phyloP scores from a whole-genome alignment of 2,329 filamentous ascomycete species.

The Aspergillus novoparasiticus region DNA sequence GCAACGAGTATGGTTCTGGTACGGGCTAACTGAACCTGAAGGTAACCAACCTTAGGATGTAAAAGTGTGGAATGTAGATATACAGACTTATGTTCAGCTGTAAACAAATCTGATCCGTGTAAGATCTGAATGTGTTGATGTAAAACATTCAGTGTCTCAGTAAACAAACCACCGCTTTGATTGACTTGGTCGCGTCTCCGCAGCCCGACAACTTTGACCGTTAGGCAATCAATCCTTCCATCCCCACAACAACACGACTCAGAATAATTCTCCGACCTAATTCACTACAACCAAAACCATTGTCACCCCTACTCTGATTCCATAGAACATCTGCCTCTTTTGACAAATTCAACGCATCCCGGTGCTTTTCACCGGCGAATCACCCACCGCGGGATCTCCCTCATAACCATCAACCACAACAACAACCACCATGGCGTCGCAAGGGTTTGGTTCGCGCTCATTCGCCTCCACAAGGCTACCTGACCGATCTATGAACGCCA shows the following conservation, averaged over 20 bases:
- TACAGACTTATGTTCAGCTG: background rate
- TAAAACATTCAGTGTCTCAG: no score
- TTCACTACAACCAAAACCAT: background rate
- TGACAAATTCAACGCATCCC: background rate
- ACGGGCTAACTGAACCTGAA: background rate
- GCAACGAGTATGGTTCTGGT: background rate
- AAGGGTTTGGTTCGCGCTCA: conserved; percentile 58
- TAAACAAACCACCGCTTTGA: background rate
- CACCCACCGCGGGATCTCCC: conserved; percentile 16
- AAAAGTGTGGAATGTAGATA: background rate
- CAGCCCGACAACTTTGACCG: background rate
- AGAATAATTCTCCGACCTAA: background rate
- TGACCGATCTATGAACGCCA: conserved; percentile 47
- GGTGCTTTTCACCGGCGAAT: conserved; percentile 6
- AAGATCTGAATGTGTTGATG: background rate
- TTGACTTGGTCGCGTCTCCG: background rate
- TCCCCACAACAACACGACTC: background rate
- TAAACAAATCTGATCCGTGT: background rate
- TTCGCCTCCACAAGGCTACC: conserved; percentile 57
- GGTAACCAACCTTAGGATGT: background rate
- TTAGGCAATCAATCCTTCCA: background rate
- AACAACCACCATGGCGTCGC: conserved; percentile 52
- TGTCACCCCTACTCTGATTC: background rate
- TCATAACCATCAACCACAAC: conserved; percentile 11
- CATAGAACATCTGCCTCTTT: background rate